Conservation (phyloP, 2,329 filamentous ascomycete genomes). For the Colletotrichum limetticola region DNA sequence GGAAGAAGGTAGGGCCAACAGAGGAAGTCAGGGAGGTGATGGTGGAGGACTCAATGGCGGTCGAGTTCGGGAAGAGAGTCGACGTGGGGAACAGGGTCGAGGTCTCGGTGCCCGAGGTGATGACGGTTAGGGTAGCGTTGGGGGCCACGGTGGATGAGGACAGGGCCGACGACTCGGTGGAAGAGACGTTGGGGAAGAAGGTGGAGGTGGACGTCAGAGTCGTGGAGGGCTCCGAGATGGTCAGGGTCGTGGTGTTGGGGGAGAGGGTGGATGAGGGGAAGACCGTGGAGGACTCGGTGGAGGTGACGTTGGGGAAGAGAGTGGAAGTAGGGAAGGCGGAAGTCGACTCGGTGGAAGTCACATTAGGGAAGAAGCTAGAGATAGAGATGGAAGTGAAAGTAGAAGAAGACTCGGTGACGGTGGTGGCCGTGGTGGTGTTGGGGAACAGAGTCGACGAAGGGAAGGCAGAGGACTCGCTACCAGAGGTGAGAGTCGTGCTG, state of each 20-base stretch:
- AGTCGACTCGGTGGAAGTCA: neutral
- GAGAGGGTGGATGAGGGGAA: constrained; percentile 10
- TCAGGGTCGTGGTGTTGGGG: constrained; percentile 6
- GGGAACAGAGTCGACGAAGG: constrained; percentile 14
- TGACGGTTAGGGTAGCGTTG: neutral
- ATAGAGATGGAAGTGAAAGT: neutral
- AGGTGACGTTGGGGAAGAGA: constrained; percentile 1
- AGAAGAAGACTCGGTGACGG: neutral
- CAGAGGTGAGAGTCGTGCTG: neutral
- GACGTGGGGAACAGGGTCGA: constrained; percentile 16
- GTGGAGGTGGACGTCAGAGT: neutral
- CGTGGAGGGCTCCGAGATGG: neutral
- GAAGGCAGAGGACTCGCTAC: neutral
- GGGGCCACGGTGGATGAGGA: constrained; percentile 19
- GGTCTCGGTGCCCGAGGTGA: neutral
- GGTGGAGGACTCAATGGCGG: constrained; percentile 3
- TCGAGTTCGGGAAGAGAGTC: constrained; percentile 11
- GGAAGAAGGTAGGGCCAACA: neutral
- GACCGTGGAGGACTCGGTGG: neutral
- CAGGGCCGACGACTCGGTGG: neutral
- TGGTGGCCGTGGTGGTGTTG: neutral
- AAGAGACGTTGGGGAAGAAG: constrained; percentile 5
- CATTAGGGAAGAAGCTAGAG: constrained; percentile 15
- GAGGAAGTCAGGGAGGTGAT: neutral
- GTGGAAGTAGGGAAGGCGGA: neutral